Evolutionary conservation across 106 monocot genomes (phyloP).

Genomic region (Dendrobium nobile): DNA sequence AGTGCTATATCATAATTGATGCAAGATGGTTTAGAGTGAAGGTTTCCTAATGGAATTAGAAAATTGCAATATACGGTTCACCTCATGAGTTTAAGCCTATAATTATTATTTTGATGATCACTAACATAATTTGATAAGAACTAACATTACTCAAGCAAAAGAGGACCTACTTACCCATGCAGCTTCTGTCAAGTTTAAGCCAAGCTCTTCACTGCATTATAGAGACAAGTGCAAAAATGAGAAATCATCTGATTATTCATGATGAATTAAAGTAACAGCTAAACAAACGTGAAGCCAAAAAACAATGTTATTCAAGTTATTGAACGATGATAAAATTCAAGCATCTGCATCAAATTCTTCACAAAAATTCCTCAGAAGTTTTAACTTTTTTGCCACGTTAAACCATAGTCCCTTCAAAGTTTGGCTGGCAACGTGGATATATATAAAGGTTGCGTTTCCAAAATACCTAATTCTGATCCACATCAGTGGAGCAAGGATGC

Average conservation of each 20-base stretch:
- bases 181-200: slow-evolving; percentile 93
- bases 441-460: not conserved
- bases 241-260: not conserved
- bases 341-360: not conserved
- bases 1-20: too few species aligned
- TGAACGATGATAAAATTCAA: not conserved
- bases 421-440: not conserved
- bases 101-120: too few species aligned
- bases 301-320: not conserved
- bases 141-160: not conserved
- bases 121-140: too few species aligned
- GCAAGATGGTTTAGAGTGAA: too few species aligned
- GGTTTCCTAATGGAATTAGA: too few species aligned
- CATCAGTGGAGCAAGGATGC: not conserved
- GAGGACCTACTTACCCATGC: slow-evolving; percentile 71
- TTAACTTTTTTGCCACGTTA: not conserved
- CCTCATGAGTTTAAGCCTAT: too few species aligned
- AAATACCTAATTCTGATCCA: not conserved
- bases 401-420: not conserved
- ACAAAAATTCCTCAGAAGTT: not conserved
- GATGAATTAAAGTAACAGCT: not conserved
- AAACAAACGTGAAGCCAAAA: not conserved
- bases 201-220: slow-evolving; percentile 86
- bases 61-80: too few species aligned
- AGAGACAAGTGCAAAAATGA: slow-evolving; percentile 3